Conservation (phyloP, 176 grass and related monocot genomes). For the Hordeum vulgare region MorexV3_pseudomolecules_assembly NC_058519.1:33224593-33225092, state of each 20-base stretch:
- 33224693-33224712: background rate
- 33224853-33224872: background rate
- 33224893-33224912: background rate
- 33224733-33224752: background rate
- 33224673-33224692: background rate
- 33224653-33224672: background rate
- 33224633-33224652: too few relatives aligned
- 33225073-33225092: background rate
- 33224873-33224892: background rate
- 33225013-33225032: background rate
- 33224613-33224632: too few relatives aligned
- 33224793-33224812: background rate
- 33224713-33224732: background rate
- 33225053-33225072: background rate
- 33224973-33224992: background rate
- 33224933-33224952: background rate
- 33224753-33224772: background rate
- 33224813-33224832: background rate
- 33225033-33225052: background rate
- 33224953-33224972: background rate
- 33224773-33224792: background rate
- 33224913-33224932: background rate
- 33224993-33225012: background rate
- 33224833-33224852: background rate
- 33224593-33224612: too few relatives aligned